Conservation (phyloP, 148 eudicot genomes). For the Chenopodium suecicum region DNA sequence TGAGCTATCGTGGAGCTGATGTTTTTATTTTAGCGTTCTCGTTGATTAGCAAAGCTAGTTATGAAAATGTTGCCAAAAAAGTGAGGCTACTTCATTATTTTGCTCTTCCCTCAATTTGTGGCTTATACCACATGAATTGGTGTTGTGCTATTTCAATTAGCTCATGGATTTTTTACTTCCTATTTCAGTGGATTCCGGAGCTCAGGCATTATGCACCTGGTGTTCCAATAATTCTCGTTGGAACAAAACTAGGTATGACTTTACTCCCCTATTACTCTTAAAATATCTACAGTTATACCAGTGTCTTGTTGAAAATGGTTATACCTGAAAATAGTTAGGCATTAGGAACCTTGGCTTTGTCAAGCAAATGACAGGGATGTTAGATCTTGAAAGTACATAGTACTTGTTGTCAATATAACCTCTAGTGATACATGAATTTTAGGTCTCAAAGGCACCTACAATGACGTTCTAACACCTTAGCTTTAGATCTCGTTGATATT, state of each 20-base stretch:
- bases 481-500: not conserved
- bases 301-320: not conserved
- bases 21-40: slow-evolving; percentile 63
- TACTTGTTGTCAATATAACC: not conserved
- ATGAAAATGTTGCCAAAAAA: slow-evolving; percentile 62
- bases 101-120: not conserved
- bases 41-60: slow-evolving; percentile 64
- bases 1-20: slow-evolving; percentile 71
- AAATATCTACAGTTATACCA: not conserved
- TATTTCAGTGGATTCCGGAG: slow-evolving; percentile 80
- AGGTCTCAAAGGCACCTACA: not conserved
- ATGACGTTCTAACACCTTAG: not conserved
- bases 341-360: not conserved
- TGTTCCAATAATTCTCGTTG: slow-evolving; percentile 82
- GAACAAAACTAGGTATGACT: slow-evolving; percentile 72
- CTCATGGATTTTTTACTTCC: slow-evolving; percentile 16
- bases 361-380: not conserved
- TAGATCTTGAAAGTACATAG: not conserved
- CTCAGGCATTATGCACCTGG: slow-evolving; percentile 88
- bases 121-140: not conserved
- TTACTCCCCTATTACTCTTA: not conserved
- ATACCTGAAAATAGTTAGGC: not conserved
- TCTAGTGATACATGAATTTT: not conserved
- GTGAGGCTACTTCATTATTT: slow-evolving; percentile 23
- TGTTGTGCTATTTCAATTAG: slow-evolving; percentile 3